phyloP scores from a whole-genome alignment of 164 flowering plant species.

The Saururus chinensis region DNA sequence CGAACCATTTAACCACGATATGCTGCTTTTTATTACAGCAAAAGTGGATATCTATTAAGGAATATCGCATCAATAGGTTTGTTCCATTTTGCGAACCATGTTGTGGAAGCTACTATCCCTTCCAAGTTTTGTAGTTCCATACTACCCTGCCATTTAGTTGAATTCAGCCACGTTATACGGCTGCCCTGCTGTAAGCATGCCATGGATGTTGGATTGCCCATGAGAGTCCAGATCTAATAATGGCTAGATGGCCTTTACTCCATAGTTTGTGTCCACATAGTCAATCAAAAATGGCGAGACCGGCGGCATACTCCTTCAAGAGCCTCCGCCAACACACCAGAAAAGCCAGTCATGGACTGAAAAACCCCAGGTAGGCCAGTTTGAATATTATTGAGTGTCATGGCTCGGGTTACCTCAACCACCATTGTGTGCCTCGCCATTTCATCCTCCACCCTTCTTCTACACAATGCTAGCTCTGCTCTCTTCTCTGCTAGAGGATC shows the following conservation, averaged over 20 bases:
- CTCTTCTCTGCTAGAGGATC: constrained; percentile 94
- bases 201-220: no score
- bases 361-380: constrained; percentile 96
- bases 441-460: constrained; percentile 80
- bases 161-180: no score
- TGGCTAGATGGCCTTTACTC: neutral
- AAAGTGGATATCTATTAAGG: neutral
- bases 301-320: constrained; percentile 61
- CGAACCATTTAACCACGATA: neutral
- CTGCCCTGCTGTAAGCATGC: no score
- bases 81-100: neutral
- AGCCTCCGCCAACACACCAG: constrained; percentile 53
- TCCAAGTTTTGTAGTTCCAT: no score
- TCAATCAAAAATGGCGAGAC: constrained; percentile 23
- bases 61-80: neutral
- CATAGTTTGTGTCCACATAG: neutral
- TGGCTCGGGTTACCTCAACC: constrained; percentile 84
- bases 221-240: no score
- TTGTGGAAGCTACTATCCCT: no score
- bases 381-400: constrained; percentile 88
- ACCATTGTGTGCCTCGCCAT: constrained; percentile 74
- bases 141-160: no score
- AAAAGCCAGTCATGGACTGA: constrained; percentile 85
- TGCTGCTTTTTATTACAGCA: neutral
- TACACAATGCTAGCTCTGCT: constrained; percentile 59